Conservation (phyloP, 768 basidiomycete genomes). For the Trametes villosa region DNA sequence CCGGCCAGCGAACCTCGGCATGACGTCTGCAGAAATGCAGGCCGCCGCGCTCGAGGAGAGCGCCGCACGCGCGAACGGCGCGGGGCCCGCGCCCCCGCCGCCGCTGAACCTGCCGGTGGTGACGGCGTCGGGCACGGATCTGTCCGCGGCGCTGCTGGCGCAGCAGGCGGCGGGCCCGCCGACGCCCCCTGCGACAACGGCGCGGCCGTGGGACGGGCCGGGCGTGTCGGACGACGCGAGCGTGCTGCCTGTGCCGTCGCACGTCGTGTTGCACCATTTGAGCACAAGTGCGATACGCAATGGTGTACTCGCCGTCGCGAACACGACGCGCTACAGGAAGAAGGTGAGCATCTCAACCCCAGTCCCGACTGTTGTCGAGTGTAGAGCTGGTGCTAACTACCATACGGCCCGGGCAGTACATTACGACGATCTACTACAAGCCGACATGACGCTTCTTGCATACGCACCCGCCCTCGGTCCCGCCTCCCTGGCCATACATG, state of each 20-base stretch:
- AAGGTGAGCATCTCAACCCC: slow-evolving; percentile 57
- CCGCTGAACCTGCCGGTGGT: slow-evolving; percentile 34
- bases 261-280: slow-evolving; percentile 93
- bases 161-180: slow-evolving; percentile 26
- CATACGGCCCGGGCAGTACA: slow-evolving; percentile 53
- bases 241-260: slow-evolving; percentile 90
- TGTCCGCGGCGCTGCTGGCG: slow-evolving; percentile 25
- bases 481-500: background rate
- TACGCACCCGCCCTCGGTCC: background rate
- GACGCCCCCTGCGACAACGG: slow-evolving; percentile 17
- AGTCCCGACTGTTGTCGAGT: background rate
- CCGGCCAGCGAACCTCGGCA: slow-evolving; percentile 29
- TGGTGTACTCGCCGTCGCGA: slow-evolving; percentile 90
- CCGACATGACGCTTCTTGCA: slow-evolving; percentile 47
- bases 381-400: slow-evolving; percentile 15
- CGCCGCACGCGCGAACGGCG: slow-evolving; percentile 19
- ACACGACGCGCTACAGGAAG: slow-evolving; percentile 87
- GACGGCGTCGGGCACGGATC: slow-evolving; percentile 38
- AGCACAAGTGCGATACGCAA: slow-evolving; percentile 95
- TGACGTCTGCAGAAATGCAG: slow-evolving; percentile 26
- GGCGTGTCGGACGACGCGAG: slow-evolving; percentile 84
- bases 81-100: slow-evolving; percentile 13
- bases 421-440: slow-evolving; percentile 86
- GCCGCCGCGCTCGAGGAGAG: slow-evolving; percentile 6
- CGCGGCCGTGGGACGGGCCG: slow-evolving; percentile 20